These are phyloP conservation scores for Colletotrichum lini DNA, from an alignment of 2,329 filamentous ascomycete species.

Conservation along the genomic window DNA sequence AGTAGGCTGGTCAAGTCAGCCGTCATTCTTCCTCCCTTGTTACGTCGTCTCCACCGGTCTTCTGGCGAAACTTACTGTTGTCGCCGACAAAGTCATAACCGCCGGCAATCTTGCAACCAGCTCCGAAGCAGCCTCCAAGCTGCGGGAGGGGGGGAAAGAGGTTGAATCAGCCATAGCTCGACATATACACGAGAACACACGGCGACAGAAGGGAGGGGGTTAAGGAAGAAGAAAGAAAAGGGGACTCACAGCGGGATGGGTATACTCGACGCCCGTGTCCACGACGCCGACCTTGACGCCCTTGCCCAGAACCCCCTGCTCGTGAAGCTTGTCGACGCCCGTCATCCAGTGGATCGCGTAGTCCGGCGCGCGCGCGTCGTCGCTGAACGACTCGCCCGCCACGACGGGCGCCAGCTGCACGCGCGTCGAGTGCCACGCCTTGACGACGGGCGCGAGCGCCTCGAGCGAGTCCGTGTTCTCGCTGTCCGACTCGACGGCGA, in stretches of 20 bases:
- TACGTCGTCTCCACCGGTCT: background rate
- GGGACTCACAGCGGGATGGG: conserved; percentile 52
- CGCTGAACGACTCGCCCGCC: conserved; percentile 28
- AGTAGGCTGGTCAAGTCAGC: conserved; percentile 32
- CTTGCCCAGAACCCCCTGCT: conserved; percentile 54
- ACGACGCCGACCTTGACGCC: conserved; percentile 57
- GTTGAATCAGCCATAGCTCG: too few relatives aligned
- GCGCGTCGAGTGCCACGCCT: conserved; percentile 40
- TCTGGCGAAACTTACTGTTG: conserved; percentile 30
- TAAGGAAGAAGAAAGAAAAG: background rate
- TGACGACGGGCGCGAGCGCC: conserved; percentile 32
- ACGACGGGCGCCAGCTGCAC: conserved; percentile 38
- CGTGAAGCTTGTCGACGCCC: conserved; percentile 56
- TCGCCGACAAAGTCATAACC: conserved; percentile 48
- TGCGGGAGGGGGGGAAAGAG: background rate
- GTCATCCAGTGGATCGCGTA: conserved; percentile 56
- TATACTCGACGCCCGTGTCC: conserved; percentile 58
- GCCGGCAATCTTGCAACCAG: conserved; percentile 53
- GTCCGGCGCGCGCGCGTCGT: conserved; percentile 44
- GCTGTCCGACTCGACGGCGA: conserved; percentile 40
- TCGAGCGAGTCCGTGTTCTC: conserved; percentile 43
- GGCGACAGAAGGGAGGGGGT: too few relatives aligned
- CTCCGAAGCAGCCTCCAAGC: conserved; percentile 63
- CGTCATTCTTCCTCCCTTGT: background rate
- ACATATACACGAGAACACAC: too few relatives aligned